Evolutionary conservation across 2,329 filamentous ascomycete species (phyloP), one percentile per base, ranked within the genome.

Genomic region (Aplosporella prunicola): DNA sequence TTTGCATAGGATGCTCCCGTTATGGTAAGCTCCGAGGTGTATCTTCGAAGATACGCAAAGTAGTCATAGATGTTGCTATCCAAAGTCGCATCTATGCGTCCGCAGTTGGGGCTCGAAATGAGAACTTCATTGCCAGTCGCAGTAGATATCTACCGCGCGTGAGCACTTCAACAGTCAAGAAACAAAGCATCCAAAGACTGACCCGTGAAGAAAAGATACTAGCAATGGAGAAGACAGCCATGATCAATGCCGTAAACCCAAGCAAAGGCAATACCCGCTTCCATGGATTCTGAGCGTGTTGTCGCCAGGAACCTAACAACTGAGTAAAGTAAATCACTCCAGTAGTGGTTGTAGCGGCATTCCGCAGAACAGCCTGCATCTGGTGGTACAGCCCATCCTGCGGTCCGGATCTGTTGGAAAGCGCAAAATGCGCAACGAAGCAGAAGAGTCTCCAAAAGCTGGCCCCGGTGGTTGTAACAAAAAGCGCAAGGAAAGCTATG

Each of bases 191-290:
- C n/a, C n/a, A n/a, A n/a, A n/a, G n/a, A n/a, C n/a, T n/a, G n/a
- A 61, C 48, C 9, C 50, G 45, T 0, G 56, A 57, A 2, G 57
- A 58, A 33, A 60, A 54, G 9, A 60, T 43, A 38, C 53, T 51
- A 25, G 53, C 49, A 5, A 50, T 40, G 5, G 39, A 46, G 28
- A 58, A 57, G 5, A 48, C 32, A 3, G 42, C 29, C 4, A 52
- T 34, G 27, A 51, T 46, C 9, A 50, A 9, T 6, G 50, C 9
- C 3, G 49, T 48, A 9, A 52, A 35, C 6, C 51, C 18, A 5
- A 50, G 35, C 11, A 54, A 32, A 1, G 53, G 51, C 2, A 55
- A 11, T 5, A 47, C 27, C 7, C 40, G 35, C 32, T 13, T 24
- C 22, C 20, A 27, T 2, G 31, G 31, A 5, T 33, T 33, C 11